phyloP scores from a whole-genome alignment of 1,284 basidiomycete genomes.

The Melampsora abietis-canadensis region DNA sequence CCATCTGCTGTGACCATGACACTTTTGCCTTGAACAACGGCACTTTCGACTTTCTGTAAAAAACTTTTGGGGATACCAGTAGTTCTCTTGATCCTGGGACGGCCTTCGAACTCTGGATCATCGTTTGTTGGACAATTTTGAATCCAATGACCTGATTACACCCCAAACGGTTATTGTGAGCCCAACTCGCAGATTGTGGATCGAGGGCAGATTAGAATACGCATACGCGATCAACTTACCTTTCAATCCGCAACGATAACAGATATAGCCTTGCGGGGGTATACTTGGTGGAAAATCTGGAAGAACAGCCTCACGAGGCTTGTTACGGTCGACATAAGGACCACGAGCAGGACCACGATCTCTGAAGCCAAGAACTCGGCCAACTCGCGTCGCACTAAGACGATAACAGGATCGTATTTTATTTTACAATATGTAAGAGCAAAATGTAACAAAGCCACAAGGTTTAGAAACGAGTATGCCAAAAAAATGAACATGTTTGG shows the following conservation, averaged over 20 bases:
- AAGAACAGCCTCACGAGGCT: conserved; percentile 44
- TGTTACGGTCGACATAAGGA: conserved; percentile 46
- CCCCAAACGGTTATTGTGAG: conserved; percentile 44
- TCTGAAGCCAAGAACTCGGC: conserved; percentile 57
- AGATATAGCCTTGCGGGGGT: conserved; percentile 92
- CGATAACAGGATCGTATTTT: conserved; percentile 41
- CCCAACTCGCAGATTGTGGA: conserved; percentile 51
- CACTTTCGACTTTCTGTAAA: conserved; percentile 89
- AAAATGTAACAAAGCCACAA: background rate
- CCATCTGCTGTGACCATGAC: conserved; percentile 97
- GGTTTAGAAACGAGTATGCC: background rate
- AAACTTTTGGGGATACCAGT: conserved; percentile 91
- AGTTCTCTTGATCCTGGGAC: conserved; percentile 92
- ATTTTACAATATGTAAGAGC: background rate
- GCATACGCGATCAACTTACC: conserved; percentile 59
- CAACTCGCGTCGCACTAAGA: conserved; percentile 47
- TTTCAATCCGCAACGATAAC: conserved; percentile 97
- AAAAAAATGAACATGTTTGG: background rate
- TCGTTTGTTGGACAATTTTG: conserved; percentile 98
- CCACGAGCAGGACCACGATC: conserved; percentile 48
- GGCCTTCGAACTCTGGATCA: conserved; percentile 87
- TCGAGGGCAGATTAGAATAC: conserved; percentile 45
- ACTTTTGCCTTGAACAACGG: conserved; percentile 62
- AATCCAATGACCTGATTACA: conserved; percentile 85
- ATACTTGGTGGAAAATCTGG: conserved; percentile 53